A percentile compares a stretch with the other conserved stretches of the same genome.
Evolutionary conservation across 1,139 yeast species (phyloP).

Genomic region (Taphrina sp.): DNA sequence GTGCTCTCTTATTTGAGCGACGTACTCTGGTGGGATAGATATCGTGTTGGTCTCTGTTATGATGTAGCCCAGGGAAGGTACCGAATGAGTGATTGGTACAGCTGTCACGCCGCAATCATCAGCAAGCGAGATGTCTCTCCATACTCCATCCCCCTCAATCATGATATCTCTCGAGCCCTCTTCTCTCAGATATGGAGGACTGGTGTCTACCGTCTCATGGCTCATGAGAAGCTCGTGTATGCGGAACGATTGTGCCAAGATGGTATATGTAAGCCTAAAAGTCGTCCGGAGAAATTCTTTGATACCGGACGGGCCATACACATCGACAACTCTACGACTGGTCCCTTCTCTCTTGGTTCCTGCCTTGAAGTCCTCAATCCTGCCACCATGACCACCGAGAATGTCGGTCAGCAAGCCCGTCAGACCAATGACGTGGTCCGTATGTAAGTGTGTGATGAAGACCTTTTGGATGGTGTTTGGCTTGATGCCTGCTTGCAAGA

Average conservation of each 20-base stretch:
- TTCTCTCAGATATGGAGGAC: slow-evolving; percentile 10
- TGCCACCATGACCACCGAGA: slow-evolving; percentile 31
- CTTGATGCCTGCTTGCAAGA: slow-evolving; percentile 15
- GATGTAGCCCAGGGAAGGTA: slow-evolving; percentile 24
- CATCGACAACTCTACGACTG: slow-evolving; percentile 10
- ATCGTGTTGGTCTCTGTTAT: slow-evolving; percentile 10
- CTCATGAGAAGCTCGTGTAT: slow-evolving; percentile 15
- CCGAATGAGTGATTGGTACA: slow-evolving; percentile 22
- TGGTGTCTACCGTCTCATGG: neutral
- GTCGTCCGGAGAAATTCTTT: slow-evolving; percentile 23
- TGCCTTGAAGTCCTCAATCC: slow-evolving; percentile 4
- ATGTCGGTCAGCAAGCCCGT: slow-evolving; percentile 22
- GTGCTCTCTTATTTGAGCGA: neutral
- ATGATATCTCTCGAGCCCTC: slow-evolving; percentile 11
- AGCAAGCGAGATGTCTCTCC: slow-evolving; percentile 9
- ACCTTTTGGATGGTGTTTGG: slow-evolving; percentile 9
- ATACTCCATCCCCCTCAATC: neutral
- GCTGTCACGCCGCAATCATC: slow-evolving; percentile 18
- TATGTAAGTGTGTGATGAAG: slow-evolving; percentile 30
- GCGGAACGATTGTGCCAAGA: slow-evolving; percentile 23
- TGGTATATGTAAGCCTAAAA: slow-evolving; percentile 27
- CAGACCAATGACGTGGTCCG: slow-evolving; percentile 28
- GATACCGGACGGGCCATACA: slow-evolving; percentile 26
- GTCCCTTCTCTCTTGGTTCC: slow-evolving; percentile 17
- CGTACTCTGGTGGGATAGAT: neutral